phyloP scores from a whole-genome alignment of 78 protist species.

The Chrysochromulina parva region DNA sequence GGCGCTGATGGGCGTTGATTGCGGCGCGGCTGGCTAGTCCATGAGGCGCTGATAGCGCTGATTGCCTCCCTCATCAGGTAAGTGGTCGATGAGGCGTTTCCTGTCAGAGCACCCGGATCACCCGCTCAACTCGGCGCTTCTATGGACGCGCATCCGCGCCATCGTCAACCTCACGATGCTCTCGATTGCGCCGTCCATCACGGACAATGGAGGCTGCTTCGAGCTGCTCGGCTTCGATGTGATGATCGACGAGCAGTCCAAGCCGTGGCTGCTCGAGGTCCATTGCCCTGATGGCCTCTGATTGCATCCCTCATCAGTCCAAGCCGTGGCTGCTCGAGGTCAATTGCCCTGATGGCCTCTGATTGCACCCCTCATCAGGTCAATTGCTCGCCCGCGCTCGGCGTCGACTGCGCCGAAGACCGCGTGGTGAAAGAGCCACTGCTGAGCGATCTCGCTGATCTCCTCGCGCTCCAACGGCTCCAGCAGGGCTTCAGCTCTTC shows the following conservation, averaged over 20 bases:
- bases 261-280: neutral
- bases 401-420: neutral
- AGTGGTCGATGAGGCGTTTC: neutral
- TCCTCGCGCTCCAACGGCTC: neutral
- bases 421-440: neutral
- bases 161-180: neutral
- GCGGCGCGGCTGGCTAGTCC: too few relatives aligned
- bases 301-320: too few relatives aligned
- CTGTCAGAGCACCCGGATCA: neutral
- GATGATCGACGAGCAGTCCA: constrained; percentile 6
- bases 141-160: neutral
- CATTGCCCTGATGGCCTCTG: too few relatives aligned
- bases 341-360: too few relatives aligned
- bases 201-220: constrained; percentile 34
- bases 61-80: neutral
- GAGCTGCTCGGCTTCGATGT: constrained; percentile 65
- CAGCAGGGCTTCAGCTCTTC: too few relatives aligned
- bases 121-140: neutral
- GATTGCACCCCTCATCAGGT: too few relatives aligned
- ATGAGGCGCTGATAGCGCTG: too few relatives aligned
- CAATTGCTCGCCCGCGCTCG: neutral
- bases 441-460: neutral
- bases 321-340: too few relatives aligned
- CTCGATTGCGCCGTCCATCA: neutral
- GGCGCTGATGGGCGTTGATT: too few relatives aligned